Base-by-base conservation (phyloP, 768 basidiomycete species). In the Cystobasidiopsis lactophilus region DNA sequence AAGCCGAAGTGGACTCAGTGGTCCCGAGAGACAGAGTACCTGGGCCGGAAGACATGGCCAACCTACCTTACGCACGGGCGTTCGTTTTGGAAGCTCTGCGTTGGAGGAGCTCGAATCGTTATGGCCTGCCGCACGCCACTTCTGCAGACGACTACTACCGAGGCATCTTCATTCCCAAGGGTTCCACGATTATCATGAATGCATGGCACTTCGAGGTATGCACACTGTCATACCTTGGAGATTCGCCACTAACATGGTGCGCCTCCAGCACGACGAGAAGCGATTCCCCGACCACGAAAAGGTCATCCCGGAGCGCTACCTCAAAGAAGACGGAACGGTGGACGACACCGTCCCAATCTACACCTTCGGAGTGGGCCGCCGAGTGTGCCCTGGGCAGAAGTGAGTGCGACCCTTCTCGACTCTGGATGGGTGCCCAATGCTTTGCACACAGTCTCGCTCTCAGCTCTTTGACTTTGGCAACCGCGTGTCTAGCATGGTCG, bases 131-230 rank as follows among this genome's bases (percentile, higher is more conserved):
- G 10, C 50, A 51, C 23, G 50, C 50, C 50, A 40, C 40, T 19
- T 21, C 40, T 19, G 19, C 37, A 29, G 50, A 51, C 31, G 50
- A 52, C 21, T 41, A 24, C 11, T 52, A 52, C 35, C 26, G 11
- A 2, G 51, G 51, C 7, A 33, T 41, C 23, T 40, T 52, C 43
- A 52, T 52, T 19, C 51, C 51, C 3, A 45, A 41, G 21, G 51
- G 51, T n/a, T 21, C 51, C 24, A 41, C 39, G 5, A 45, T 52
- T 14, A 41, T 52, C 19, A 29, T 31, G 10, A 46, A 46, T 24
- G 33, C 33, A 7, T 43, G n/a, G 18, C 24, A 19, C 40, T n/a
- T 43, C 18, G 40, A 26, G 11, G 11, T 19, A 38, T 19, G 19
- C 11, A 38, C 37, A 38, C 37, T 38, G 37, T 19, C 37, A 11